A percentile compares a stretch with the other conserved stretches of the same genome.
Conservation (phyloP, 2,329 filamentous ascomycete species). For the Colletotrichum endophyticum region DNA sequence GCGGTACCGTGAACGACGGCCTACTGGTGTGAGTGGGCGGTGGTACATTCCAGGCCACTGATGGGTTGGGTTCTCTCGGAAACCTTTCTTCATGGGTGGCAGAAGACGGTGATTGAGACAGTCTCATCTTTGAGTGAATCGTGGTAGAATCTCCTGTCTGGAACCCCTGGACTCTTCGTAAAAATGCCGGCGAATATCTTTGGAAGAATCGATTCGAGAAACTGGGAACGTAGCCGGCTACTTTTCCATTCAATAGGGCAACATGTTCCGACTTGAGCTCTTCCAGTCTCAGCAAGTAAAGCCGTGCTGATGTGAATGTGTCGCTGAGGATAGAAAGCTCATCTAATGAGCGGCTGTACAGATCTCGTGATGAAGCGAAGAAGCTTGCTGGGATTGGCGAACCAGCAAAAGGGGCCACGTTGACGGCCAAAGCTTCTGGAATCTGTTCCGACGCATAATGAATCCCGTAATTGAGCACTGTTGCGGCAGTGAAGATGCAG, state of each 20-base stretch:
- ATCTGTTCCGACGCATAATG: not conserved
- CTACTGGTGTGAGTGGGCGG: not conserved
- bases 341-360: not conserved
- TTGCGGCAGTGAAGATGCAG: constrained; percentile 10
- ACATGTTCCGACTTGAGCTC: constrained; percentile 3
- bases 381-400: not conserved
- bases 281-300: not conserved
- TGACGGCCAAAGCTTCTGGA: not conserved
- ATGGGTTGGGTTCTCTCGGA: not conserved
- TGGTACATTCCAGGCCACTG: not conserved
- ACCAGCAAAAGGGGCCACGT: not conserved
- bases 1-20: not conserved
- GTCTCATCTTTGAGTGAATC: not conserved
- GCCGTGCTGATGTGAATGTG: not conserved
- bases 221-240: not conserved
- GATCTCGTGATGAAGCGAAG: not conserved
- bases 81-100: not conserved
- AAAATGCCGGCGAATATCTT: not conserved
- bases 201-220: constrained; percentile 2
- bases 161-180: not conserved
- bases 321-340: not conserved
- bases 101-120: not conserved
- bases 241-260: not conserved
- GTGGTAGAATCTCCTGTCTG: not conserved
- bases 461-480: not conserved